These are phyloP conservation scores for Citrullus colocynthis DNA, from an alignment of 306 rosid species.

Conservation along the genomic window DNA sequence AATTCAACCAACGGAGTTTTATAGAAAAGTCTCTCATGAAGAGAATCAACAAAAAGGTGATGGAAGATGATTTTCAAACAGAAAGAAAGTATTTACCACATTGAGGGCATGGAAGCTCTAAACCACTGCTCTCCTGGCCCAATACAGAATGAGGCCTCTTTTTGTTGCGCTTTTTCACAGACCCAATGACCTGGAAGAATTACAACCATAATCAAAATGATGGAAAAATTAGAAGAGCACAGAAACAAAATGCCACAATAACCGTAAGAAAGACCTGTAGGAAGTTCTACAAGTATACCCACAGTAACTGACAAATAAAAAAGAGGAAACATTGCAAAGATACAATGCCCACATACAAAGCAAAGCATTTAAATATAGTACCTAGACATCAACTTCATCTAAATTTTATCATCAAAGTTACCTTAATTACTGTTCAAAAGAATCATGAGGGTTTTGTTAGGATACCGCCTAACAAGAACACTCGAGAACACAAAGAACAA, in stretches of 20 bases:
- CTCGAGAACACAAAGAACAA: too few species aligned
- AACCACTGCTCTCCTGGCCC: constrained; percentile 27
- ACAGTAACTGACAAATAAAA: neutral
- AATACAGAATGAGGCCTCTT: constrained; percentile 34
- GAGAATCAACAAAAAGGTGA: neutral
- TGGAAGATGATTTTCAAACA: neutral
- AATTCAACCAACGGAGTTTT: neutral
- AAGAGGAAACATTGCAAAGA: neutral
- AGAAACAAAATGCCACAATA: neutral
- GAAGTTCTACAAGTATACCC: neutral
- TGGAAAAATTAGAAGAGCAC: constrained; percentile 7
- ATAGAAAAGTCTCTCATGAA: neutral
- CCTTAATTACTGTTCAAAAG: neutral
- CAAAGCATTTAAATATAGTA: neutral
- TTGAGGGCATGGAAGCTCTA: constrained; percentile 56
- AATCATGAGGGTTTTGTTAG: neutral
- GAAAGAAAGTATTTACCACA: constrained; percentile 45
- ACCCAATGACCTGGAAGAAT: constrained; percentile 37
- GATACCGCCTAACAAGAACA: too few species aligned
- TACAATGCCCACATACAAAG: neutral
- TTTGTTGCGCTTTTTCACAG: constrained; percentile 26
- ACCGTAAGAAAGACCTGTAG: neutral
- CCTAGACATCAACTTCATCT: neutral
- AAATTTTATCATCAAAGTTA: neutral
- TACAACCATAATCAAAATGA: constrained; percentile 6